These are phyloP conservation scores for Raphanus hybrid DNA, from an alignment of 441 rosid genomes.

Conservation along the genomic window DNA sequence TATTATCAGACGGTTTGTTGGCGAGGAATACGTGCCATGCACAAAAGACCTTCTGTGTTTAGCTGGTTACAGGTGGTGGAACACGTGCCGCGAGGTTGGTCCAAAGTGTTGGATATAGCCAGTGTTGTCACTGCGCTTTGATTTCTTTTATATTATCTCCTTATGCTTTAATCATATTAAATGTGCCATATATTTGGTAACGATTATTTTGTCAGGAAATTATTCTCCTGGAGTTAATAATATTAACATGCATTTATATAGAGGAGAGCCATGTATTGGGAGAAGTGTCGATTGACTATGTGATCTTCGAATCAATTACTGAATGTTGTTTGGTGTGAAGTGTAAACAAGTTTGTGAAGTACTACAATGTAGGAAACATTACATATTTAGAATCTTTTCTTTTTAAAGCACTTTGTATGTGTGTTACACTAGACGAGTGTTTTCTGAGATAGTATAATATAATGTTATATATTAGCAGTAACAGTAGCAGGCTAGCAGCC, in stretches of 20 bases:
- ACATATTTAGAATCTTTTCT: not conserved
- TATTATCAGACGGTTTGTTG: slow-evolving; percentile 4
- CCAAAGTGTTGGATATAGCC: slow-evolving; percentile 18
- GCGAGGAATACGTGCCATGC: slow-evolving; percentile 45
- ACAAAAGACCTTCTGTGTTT: slow-evolving; percentile 25
- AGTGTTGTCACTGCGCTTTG: slow-evolving; percentile 18
- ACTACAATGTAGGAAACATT: slow-evolving; percentile 10
- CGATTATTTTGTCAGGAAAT: not conserved
- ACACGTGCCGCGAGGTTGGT: slow-evolving; percentile 51
- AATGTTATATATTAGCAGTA: too few relatives aligned
- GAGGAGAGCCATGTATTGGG: not conserved
- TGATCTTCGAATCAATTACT: not conserved
- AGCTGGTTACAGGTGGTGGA: slow-evolving; percentile 64
- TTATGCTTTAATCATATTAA: slow-evolving; percentile 24
- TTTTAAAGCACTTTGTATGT: not conserved
- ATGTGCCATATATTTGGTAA: slow-evolving; percentile 8
- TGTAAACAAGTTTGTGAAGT: not conserved
- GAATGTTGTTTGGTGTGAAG: not conserved
- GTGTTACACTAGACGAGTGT: slow-evolving; percentile 1
- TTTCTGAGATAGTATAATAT: too few relatives aligned
- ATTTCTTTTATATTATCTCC: slow-evolving; percentile 29
- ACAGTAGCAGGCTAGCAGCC: not conserved
- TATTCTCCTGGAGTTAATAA: not conserved
- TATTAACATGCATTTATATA: not conserved
- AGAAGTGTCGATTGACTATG: not conserved